These are phyloP conservation scores for Leersia perrieri DNA, from an alignment of 176 grass and related monocot genomes.

Conservation along the genomic window DNA sequence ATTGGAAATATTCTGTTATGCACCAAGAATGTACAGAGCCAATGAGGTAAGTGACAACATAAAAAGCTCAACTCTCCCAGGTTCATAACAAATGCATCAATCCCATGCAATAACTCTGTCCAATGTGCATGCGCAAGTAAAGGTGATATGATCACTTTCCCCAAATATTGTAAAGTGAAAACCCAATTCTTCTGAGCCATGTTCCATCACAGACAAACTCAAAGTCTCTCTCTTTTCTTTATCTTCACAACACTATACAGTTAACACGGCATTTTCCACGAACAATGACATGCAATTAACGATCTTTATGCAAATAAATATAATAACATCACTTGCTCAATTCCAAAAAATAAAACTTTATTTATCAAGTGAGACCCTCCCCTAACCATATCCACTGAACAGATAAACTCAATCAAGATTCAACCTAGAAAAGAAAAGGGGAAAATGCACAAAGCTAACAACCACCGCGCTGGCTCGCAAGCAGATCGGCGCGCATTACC, in stretches of 20 bases:
- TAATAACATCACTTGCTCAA: slow-evolving; percentile 4
- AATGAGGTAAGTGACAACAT: neutral
- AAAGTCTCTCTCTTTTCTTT: neutral
- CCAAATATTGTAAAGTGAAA: neutral
- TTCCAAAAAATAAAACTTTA: slow-evolving; percentile 17
- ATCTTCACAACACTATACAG: neutral
- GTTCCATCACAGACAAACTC: neutral
- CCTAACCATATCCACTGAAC: slow-evolving; percentile 8
- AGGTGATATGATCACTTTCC: neutral
- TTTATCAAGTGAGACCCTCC: neutral
- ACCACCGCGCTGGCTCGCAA: slow-evolving; percentile 1
- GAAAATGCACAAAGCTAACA: slow-evolving; percentile 31
- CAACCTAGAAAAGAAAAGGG: neutral
- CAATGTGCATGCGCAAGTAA: neutral
- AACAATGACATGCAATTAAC: slow-evolving; percentile 25
- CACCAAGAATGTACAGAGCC: neutral
- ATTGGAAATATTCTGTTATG: neutral
- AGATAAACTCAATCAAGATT: neutral
- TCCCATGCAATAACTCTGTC: neutral
- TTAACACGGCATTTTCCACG: neutral
- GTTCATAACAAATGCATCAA: neutral
- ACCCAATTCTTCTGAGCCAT: slow-evolving; percentile 1
- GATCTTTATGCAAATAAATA: neutral
- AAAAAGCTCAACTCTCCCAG: neutral
- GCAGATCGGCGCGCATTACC: slow-evolving; percentile 42